Evolutionary conservation across 805 yeast genomes (phyloP).

Genomic region (Hanseniaspora taiwanica): DNA sequence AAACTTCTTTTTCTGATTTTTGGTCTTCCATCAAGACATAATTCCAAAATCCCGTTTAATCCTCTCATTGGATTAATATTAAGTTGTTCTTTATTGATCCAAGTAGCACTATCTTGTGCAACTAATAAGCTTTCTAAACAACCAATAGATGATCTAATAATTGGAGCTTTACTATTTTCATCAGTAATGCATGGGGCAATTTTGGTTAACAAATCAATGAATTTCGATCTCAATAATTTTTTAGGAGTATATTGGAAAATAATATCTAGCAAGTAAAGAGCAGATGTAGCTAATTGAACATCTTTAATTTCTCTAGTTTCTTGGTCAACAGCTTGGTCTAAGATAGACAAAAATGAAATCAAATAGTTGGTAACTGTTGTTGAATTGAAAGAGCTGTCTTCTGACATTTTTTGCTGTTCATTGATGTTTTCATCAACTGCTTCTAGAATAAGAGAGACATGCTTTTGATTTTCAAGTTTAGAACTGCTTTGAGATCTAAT

Average conservation of each 20-base stretch:
- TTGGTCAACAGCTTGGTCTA: conserved; percentile 53
- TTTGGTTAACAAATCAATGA: conserved; percentile 63
- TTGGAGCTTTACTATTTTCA: conserved; percentile 61
- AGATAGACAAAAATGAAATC: conserved; percentile 65
- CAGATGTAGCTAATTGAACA: conserved; percentile 50
- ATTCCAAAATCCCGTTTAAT: conserved; percentile 58
- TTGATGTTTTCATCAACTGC: conserved; percentile 84
- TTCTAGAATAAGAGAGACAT: conserved; percentile 64
- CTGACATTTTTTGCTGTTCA: conserved; percentile 39
- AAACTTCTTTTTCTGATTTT: conserved; percentile 91
- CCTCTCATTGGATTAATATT: conserved; percentile 65
- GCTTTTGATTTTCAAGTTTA: conserved; percentile 79
- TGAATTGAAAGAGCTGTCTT: too few relatives aligned
- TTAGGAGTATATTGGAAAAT: conserved; percentile 64
- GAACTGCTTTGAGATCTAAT: conserved; percentile 63
- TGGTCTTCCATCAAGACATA: conserved; percentile 80
- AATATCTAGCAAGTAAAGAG: conserved; percentile 71
- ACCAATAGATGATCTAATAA: conserved; percentile 74
- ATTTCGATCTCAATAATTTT: conserved; percentile 55
- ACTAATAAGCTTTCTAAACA: conserved; percentile 65
- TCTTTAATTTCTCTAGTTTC: conserved; percentile 42
- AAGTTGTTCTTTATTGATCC: conserved; percentile 45
- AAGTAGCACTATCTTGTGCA: conserved; percentile 68
- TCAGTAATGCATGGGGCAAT: conserved; percentile 70
- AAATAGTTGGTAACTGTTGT: conserved; percentile 70